Evolutionary conservation across 2,329 filamentous ascomycete genomes (phyloP), one percentile per base, ranked within the genome.

Genomic region (Podosphaera fusca): DNA sequence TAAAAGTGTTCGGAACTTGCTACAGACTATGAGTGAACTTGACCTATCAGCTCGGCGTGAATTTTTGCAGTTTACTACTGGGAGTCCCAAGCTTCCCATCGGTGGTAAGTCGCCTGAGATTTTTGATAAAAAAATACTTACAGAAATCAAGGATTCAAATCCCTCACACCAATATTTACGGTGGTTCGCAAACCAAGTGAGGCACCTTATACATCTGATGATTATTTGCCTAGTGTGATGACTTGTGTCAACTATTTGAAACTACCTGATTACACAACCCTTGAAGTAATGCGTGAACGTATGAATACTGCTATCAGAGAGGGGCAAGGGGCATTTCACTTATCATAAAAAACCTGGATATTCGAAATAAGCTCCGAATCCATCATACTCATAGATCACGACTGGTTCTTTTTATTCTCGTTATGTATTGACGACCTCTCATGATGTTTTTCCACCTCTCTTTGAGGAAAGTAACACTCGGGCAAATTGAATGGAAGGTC

Each of bases 211-310:
- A 84, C 83, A 2, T 90, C 90, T 3, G 92, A 98, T 67, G 92
- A 98, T 72, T 98, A 96, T 66, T 77, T 98, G n/a, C 92, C 94
- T 10, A 96, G 89, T 68, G 94, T 98, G 69, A 98, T 98, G 94
- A 98, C 94, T 9, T 98, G 94, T 69, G 92, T 95, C 70, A 98
- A 98, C 70, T 98, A 98, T 69, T 80, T 98, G 65, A 98, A 98
- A 72, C 77, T 98, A 66, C 92, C 92, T 29, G 87, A 98, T 70
- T 98, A 98, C 71, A 90, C 82, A 62, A 81, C 74, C 63, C 72
- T 94, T 60, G 79, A 86, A 1, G 76, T 84, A 55, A 80, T 98
- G 70, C 82, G 78, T 66, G 78, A 84, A 67, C 86, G 87, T 69
- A 75, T 98, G 56, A 81, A 79, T 61, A 84, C 83, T 61, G 94